These are phyloP conservation scores for Theileria sp. DNA, from an alignment of 169 alveolate species.

Conservation along the genomic window DNA sequence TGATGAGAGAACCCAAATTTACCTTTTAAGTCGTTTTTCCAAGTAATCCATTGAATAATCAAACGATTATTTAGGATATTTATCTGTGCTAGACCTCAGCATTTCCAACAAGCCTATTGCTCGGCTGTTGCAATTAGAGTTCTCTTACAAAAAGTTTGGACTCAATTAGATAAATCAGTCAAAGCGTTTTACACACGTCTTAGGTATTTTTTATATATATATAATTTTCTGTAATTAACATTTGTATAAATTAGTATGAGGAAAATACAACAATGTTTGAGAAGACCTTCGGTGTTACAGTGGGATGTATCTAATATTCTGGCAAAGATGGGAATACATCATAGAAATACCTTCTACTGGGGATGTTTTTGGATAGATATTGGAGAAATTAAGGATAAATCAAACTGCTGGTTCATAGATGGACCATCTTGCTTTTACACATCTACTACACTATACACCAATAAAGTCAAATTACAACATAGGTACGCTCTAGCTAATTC, in stretches of 20 bases:
- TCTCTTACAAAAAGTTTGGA: conserved; percentile 74
- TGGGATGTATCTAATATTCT: conserved; percentile 82
- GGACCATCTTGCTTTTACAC: conserved; percentile 82
- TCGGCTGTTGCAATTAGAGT: conserved; percentile 79
- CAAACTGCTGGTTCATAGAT: conserved; percentile 82
- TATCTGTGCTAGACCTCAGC: conserved; percentile 80
- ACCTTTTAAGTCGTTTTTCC: conserved; percentile 74
- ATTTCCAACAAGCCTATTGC: conserved; percentile 72
- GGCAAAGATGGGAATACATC: conserved; percentile 74
- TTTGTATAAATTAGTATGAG: conserved; percentile 65
- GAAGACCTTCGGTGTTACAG: conserved; percentile 78
- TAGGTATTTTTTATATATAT: conserved; percentile 51
- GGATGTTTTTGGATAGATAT: conserved; percentile 84
- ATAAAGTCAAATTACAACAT: conserved; percentile 76
- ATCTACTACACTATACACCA: conserved; percentile 70
- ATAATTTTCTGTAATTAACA: neutral
- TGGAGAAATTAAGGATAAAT: conserved; percentile 76
- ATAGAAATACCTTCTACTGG: conserved; percentile 81
- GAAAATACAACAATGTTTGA: conserved; percentile 69
- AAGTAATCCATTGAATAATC: conserved; percentile 34
- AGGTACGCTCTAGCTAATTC: conserved; percentile 26
- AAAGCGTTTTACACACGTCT: conserved; percentile 75
- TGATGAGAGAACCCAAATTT: conserved; percentile 68
- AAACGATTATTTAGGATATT: conserved; percentile 60
- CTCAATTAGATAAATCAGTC: conserved; percentile 63